phyloP scores from a whole-genome alignment of 768 basidiomycete species.

The Piloderma croceum region DNA sequence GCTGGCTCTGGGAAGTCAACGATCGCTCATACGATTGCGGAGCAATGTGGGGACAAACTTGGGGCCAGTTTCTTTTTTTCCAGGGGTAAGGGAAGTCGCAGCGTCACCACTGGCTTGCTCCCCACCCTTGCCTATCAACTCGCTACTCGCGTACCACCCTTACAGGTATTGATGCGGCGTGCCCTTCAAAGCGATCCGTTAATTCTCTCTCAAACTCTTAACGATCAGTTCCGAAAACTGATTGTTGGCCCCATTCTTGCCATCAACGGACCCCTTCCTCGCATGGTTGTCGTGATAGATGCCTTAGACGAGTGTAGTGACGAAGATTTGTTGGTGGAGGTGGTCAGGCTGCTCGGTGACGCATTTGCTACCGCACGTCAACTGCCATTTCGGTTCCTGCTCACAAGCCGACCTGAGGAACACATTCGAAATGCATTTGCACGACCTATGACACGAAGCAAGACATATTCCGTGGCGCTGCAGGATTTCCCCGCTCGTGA shows the following conservation, averaged over 20 bases:
- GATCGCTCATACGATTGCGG: slow-evolving; percentile 22
- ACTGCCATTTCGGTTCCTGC: too few species aligned
- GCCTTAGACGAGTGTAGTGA: too few species aligned
- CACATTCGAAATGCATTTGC: too few species aligned
- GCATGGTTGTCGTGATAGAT: too few species aligned
- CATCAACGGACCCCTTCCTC: too few species aligned
- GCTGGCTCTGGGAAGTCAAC: slow-evolving; percentile 25
- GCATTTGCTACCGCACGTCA: too few species aligned
- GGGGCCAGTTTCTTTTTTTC: slow-evolving; percentile 35
- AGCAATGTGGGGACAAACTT: slow-evolving; percentile 14
- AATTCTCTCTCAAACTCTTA: slow-evolving; percentile 11
- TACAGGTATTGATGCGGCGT: slow-evolving; percentile 6
- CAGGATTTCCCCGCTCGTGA: too few species aligned
- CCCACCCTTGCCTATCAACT: slow-evolving; percentile 30
- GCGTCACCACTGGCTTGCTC: slow-evolving; percentile 19
- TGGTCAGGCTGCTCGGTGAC: too few species aligned
- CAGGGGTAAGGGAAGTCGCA: slow-evolving; percentile 19
- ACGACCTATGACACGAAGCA: too few species aligned
- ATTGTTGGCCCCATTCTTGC: slow-evolving; percentile 17
- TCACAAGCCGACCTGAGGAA: too few species aligned
- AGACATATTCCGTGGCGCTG: too few species aligned
- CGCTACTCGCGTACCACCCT: slow-evolving; percentile 2
- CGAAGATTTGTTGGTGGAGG: too few species aligned
- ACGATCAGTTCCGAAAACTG: slow-evolving; percentile 13
- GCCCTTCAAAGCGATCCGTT: slow-evolving; percentile 11